These are phyloP conservation scores for Pseudogymnoascus sp. DNA, from an alignment of 2,329 filamentous ascomycete genomes.

Conservation along the genomic window DNA sequence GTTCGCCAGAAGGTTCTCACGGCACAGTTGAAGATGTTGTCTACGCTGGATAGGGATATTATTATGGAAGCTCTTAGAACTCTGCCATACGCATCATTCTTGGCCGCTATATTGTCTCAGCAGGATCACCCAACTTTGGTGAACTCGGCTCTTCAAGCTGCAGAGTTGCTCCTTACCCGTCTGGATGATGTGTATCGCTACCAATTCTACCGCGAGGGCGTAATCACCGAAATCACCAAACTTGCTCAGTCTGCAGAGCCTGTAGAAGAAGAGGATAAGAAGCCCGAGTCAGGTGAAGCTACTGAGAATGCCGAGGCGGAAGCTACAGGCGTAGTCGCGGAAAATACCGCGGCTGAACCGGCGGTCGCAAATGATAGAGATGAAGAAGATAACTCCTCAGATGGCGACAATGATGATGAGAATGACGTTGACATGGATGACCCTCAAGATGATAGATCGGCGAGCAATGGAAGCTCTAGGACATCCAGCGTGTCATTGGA, in stretches of 20 bases:
- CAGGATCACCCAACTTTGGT: conserved; percentile 87
- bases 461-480: conserved; percentile 42
- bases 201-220: conserved; percentile 94
- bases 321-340: conserved; percentile 16
- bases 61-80: conserved; percentile 77
- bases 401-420: conserved; percentile 44
- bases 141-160: conserved; percentile 78
- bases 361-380: conserved; percentile 20
- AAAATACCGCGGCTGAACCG: conserved; percentile 25
- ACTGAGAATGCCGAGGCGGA: conserved; percentile 16
- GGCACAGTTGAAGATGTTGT: conserved; percentile 97
- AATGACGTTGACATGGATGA: conserved; percentile 47
- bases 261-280: conserved; percentile 14
- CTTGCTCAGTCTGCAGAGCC: conserved; percentile 46
- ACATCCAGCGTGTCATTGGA: conserved; percentile 60
- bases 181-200: conserved; percentile 86
- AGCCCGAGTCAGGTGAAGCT: conserved; percentile 14
- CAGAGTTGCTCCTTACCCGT: conserved; percentile 77
- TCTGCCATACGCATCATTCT: conserved; percentile 90
- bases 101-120: conserved; percentile 91
- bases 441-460: conserved; percentile 37
- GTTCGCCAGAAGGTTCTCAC: conserved; percentile 92
- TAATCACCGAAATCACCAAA: conserved; percentile 83
- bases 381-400: conserved; percentile 42
- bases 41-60: conserved; percentile 80